phyloP scores from a whole-genome alignment of 2,329 filamentous ascomycete genomes.

The Hypomyces perniciosus region DNA sequence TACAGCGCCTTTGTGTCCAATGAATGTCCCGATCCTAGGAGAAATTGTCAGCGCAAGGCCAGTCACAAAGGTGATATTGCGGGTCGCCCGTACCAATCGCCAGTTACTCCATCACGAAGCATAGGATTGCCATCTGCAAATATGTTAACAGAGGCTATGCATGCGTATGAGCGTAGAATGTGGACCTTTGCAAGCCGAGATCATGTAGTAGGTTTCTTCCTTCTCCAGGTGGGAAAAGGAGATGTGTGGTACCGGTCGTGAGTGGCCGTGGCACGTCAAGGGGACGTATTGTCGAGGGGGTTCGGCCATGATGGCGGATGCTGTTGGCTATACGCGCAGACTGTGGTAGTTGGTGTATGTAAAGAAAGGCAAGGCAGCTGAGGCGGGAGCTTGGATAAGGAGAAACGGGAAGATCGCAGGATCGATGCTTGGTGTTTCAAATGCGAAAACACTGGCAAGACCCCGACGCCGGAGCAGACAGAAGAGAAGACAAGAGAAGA shows the following conservation, averaged over 20 bases:
- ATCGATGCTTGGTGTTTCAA: background rate
- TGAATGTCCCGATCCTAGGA: constrained; percentile 92
- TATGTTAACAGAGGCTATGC: constrained; percentile 6
- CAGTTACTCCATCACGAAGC: constrained; percentile 92
- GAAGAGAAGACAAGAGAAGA: background rate
- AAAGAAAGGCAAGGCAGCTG: background rate
- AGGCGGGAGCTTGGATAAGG: background rate
- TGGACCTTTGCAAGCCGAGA: constrained; percentile 84
- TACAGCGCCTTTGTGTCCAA: constrained; percentile 96
- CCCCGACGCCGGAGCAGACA: background rate
- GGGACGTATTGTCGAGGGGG: constrained; percentile 63
- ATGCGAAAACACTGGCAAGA: background rate
- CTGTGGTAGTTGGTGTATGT: background rate
- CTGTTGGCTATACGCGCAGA: background rate
- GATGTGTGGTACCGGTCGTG: constrained; percentile 84
- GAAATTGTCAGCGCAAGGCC: constrained; percentile 30
- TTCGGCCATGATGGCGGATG: constrained; percentile 29
- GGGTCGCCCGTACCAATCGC: constrained; percentile 64
- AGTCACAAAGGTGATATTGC: too few species aligned
- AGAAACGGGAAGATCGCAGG: background rate
- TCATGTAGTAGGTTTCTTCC: constrained; percentile 82
- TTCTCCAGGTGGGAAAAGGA: constrained; percentile 80
- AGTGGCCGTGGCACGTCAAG: constrained; percentile 90
- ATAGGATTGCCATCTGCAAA: constrained; percentile 90
- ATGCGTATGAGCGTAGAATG: background rate